These are phyloP conservation scores for Clarireedia monteithiana DNA, from an alignment of 2,329 filamentous ascomycete genomes.

Conservation along the genomic window DNA sequence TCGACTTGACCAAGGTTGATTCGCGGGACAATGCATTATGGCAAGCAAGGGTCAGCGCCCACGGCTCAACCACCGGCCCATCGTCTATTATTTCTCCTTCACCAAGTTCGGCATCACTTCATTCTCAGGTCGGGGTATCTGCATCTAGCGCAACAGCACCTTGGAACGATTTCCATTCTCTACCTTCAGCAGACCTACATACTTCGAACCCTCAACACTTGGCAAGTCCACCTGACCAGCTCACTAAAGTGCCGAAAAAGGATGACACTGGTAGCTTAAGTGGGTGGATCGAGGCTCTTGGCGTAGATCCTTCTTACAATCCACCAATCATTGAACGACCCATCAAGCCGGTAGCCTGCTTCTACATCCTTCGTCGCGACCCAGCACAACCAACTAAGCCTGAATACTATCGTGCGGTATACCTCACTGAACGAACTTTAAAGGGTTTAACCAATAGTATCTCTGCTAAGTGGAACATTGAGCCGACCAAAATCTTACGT, in stretches of 20 bases:
- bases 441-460: slow-evolving; percentile 67
- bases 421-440: slow-evolving; percentile 69
- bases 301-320: slow-evolving; percentile 79
- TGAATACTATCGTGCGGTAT: slow-evolving; percentile 74
- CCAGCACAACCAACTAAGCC: slow-evolving; percentile 38
- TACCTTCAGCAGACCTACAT: slow-evolving; percentile 40
- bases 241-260: slow-evolving; percentile 47
- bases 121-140: slow-evolving; percentile 39
- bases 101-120: slow-evolving; percentile 56
- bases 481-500: slow-evolving; percentile 61
- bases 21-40: slow-evolving; percentile 27
- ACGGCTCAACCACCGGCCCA: slow-evolving; percentile 48
- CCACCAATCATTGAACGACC: slow-evolving; percentile 63
- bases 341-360: slow-evolving; percentile 73
- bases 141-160: slow-evolving; percentile 33
- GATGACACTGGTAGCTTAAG: slow-evolving; percentile 59
- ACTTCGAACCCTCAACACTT: slow-evolving; percentile 34
- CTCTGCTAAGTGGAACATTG: slow-evolving; percentile 72
- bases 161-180: slow-evolving; percentile 52
- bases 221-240: slow-evolving; percentile 41
- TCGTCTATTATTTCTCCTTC: slow-evolving; percentile 59
- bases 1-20: slow-evolving; percentile 48
- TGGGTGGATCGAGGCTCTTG: slow-evolving; percentile 85
- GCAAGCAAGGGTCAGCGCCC: slow-evolving; percentile 42
- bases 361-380: slow-evolving; percentile 63